Evolutionary conservation across 768 basidiomycete genomes (phyloP).

Genomic region (Leccinum uliginosum): DNA sequence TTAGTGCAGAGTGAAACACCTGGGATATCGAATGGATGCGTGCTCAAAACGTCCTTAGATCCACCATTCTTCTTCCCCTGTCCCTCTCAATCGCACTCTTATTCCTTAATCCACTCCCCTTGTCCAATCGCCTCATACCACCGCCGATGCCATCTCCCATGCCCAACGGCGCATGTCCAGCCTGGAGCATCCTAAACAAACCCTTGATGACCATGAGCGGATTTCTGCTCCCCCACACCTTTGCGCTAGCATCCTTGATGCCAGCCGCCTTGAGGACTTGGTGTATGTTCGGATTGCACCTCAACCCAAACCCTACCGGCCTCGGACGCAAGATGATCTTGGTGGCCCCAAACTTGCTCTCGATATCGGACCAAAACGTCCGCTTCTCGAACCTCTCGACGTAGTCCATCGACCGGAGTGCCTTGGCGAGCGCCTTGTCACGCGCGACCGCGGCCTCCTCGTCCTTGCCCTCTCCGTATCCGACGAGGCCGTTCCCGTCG

Average conservation of each 20-base stretch:
- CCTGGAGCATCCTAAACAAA: slow-evolving; percentile 75
- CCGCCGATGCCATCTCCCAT: slow-evolving; percentile 86
- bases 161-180: slow-evolving; percentile 71
- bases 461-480: slow-evolving; percentile 79
- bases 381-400: slow-evolving; percentile 93
- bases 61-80: slow-evolving; percentile 73
- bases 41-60: slow-evolving; percentile 48
- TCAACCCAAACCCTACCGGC: slow-evolving; percentile 87
- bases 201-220: slow-evolving; percentile 74
- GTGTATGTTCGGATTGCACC: slow-evolving; percentile 86
- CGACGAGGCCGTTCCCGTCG: slow-evolving; percentile 79
- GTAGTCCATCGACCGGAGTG: slow-evolving; percentile 84
- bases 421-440: slow-evolving; percentile 58
- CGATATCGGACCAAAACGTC: slow-evolving; percentile 92
- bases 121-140: slow-evolving; percentile 62
- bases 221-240: slow-evolving; percentile 92
- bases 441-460: slow-evolving; percentile 48
- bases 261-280: slow-evolving; percentile 89
- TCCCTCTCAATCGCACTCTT: slow-evolving; percentile 76
- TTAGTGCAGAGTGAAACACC: neutral
- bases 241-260: slow-evolving; percentile 91
- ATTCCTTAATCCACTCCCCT: slow-evolving; percentile 67
- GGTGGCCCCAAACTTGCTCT: slow-evolving; percentile 80
- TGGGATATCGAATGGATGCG: neutral
- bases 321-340: slow-evolving; percentile 75